phyloP scores from a whole-genome alignment of 352 stramenopile species.

The Globisporangium acanthophoron region DNA sequence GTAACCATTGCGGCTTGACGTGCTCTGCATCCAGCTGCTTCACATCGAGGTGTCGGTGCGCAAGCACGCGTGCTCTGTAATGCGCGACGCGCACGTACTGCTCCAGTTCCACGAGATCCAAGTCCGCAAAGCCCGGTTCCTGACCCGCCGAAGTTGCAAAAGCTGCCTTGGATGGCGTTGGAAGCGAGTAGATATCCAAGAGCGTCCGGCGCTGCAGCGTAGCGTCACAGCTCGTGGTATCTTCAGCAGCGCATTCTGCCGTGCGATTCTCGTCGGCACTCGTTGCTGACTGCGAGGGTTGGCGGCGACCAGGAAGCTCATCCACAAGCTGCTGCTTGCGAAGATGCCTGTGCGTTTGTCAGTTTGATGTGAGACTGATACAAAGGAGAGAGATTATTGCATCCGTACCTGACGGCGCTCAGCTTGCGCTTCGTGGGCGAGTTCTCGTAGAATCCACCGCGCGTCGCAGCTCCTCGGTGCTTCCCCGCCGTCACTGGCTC shows the following conservation, averaged over 20 bases:
- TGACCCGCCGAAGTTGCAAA: slow-evolving; percentile 20
- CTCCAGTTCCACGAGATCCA: slow-evolving; percentile 40
- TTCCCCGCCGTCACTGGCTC: neutral
- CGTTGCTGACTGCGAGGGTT: neutral
- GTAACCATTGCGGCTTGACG: slow-evolving; percentile 43
- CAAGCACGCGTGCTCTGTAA: slow-evolving; percentile 51
- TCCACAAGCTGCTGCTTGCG: slow-evolving; percentile 14
- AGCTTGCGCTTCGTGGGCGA: slow-evolving; percentile 26
- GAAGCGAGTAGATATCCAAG: slow-evolving; percentile 42
- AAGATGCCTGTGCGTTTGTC: slow-evolving; percentile 9
- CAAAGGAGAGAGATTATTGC: neutral
- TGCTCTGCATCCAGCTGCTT: slow-evolving; percentile 11
- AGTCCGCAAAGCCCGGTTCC: slow-evolving; percentile 28
- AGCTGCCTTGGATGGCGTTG: slow-evolving; percentile 12
- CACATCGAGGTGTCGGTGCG: slow-evolving; percentile 22
- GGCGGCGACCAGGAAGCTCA: slow-evolving; percentile 4
- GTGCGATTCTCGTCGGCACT: neutral
- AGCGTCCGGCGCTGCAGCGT: slow-evolving; percentile 11
- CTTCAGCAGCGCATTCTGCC: neutral
- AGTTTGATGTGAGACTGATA: neutral
- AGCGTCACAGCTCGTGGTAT: neutral
- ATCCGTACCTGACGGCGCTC: slow-evolving; percentile 20
- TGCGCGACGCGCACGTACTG: slow-evolving; percentile 52
- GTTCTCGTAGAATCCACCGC: slow-evolving; percentile 4
- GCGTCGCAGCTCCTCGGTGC: neutral